phyloP scores from a whole-genome alignment of 441 rosid genomes.

The Adansonia grandidieri region DNA sequence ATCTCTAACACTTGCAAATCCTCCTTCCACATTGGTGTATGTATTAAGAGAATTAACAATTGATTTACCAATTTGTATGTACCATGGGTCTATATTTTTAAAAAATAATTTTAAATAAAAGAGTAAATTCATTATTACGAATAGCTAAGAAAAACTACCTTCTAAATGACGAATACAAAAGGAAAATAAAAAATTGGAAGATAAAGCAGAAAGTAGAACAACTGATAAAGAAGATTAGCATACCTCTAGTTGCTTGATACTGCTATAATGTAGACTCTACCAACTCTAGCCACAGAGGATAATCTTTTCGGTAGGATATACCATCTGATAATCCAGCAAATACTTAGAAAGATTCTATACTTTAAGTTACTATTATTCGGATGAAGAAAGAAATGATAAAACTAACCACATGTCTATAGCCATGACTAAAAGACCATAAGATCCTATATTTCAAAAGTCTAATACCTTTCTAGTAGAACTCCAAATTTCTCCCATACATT shows the following conservation, averaged over 20 bases:
- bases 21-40: slow-evolving; percentile 85
- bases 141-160: background rate
- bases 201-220: background rate
- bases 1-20: slow-evolving; percentile 91
- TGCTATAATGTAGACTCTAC: slow-evolving; percentile 96
- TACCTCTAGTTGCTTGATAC: slow-evolving; percentile 97
- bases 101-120: background rate
- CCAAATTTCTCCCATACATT: slow-evolving; percentile 86
- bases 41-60: slow-evolving; percentile 79
- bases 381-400: slow-evolving; percentile 24
- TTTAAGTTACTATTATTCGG: slow-evolving; percentile 27
- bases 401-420: slow-evolving; percentile 15
- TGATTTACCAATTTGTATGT: slow-evolving; percentile 86
- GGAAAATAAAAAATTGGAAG: background rate
- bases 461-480: slow-evolving; percentile 80
- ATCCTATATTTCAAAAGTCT: slow-evolving; percentile 8
- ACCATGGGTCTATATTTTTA: slow-evolving; percentile 76
- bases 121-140: background rate
- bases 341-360: slow-evolving; percentile 49
- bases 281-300: slow-evolving; percentile 92
- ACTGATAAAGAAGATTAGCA: slow-evolving; percentile 26
- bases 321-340: slow-evolving; percentile 77
- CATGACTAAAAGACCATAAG: slow-evolving; percentile 20
- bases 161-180: background rate
- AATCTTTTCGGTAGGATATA: slow-evolving; percentile 93